Evolutionary conservation across 768 basidiomycete species (phyloP), one percentile per base, ranked within the genome.

Genomic region (Pholiota conissans): DNA sequence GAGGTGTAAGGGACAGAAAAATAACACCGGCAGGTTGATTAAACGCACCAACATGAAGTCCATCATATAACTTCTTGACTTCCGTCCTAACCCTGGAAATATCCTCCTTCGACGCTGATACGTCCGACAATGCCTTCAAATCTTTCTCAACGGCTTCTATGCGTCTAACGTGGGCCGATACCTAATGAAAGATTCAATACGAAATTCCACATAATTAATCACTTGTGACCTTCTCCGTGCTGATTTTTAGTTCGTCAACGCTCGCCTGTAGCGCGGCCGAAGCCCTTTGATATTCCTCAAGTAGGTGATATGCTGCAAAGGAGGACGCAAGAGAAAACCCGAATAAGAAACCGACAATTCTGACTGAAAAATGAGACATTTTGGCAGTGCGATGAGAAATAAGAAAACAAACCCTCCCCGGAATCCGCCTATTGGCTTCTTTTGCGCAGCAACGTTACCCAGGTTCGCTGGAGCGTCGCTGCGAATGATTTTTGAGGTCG

Each of bases 121-220:
- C 73, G 49, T 85, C 83, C 6, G 81, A 77, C 24, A 97, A 68
- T 0, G 87, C 85, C 69, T 90, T 93, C 64, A 95, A 69, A 64
- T 95, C 92, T 70, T 93, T 93, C 74, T 97, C 94, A 2, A 95
- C 91, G 3, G 87, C 84, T 69, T 95, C 90, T 66, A 93, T 93
- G 56, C 90, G 76, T 60, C 85, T 76, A 3, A 94, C 84, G 67
- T 93, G 91, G n/a, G 86, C 83, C 11, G 91, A 88, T 57, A 93
- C 85, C 91, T 93, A 58, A 45, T 10, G 18, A 58, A 14, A 51
- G 55, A 8, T 39, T 42, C n/a, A 52, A 27, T 27, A 27, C 34
- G 22, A 9, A 24, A n/a, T 20, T 49, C 37, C 24, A 13, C 28
- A 11, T 18, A 13, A 49, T 26, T n/a, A n/a, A 24, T 20, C 7